Evolutionary conservation across 1,284 basidiomycete genomes (phyloP).

Genomic region (Cryptococcus neoformans): DNA sequence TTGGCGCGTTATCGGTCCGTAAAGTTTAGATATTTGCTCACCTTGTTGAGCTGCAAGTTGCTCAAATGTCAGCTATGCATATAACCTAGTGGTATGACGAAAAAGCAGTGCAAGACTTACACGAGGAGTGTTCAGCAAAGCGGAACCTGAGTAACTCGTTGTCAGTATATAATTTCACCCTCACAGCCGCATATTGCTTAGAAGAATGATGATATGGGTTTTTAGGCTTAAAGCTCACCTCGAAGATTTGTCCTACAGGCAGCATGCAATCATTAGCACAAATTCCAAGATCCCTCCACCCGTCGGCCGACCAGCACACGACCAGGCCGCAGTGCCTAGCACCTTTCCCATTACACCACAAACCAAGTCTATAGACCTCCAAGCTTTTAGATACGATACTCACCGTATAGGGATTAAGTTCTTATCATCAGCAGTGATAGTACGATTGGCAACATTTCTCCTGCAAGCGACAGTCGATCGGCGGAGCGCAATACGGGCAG

Average conservation of each 20-base stretch:
- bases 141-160: constrained; percentile 17
- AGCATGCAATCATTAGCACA: neutral
- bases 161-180: neutral
- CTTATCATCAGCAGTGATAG: constrained; percentile 23
- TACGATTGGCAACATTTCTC: constrained; percentile 6
- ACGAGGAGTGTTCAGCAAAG: constrained; percentile 41
- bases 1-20: neutral
- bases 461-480: neutral
- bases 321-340: neutral
- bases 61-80: neutral
- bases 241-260: constrained; percentile 26
- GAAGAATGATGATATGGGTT: neutral
- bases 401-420: constrained; percentile 36
- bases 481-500: neutral
- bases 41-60: constrained; percentile 38
- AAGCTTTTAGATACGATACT: constrained; percentile 2
- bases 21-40: constrained; percentile 1
- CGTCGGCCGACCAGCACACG: neutral
- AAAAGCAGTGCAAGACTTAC: constrained; percentile 16
- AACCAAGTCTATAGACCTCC: neutral
- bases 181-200: neutral
- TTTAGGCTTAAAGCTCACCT: constrained; percentile 11
- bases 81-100: neutral
- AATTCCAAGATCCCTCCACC: neutral
- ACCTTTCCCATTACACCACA: neutral